Base-by-base conservation (phyloP, 192 early-diverging fungal species). In the Mortierella antarctica region DNA sequence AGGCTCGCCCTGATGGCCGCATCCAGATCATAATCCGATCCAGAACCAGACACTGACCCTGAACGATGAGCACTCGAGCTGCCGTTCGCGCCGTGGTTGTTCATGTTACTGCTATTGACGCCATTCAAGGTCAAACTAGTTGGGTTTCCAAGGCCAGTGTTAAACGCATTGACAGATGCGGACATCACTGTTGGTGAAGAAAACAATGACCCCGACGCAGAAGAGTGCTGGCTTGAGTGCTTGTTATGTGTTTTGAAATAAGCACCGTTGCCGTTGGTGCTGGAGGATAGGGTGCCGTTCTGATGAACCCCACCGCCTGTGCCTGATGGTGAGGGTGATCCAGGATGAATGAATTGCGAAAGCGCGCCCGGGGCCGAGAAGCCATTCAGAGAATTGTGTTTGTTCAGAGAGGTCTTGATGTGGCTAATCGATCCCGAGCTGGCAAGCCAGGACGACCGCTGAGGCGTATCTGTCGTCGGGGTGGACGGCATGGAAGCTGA, bases 231-330 rank as follows among this genome's bases (percentile, higher is more conserved):
- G 47, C 77, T 80, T 4, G 70, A 67, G 56, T 80, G 77, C 57
- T 80, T 80, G 21, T 80, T 70, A n/a, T 80, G 77, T n/a, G 77
- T 80, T 49, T 80, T 80, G 60, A 72, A 65, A 21, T 66, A 62
- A 9, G 68, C 66, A 12, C 61, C 45, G 53, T 31, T 62, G 42
- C 54, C 21, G 15, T 61, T 21, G 11, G 31, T 54, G 17, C 68
- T 58, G 42, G 71, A 72, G 21, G 70, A 69, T n/a, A 63, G 42
- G 13, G 48, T 56, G 47, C 72, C 72, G 23, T 66, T 66, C 41
- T 66, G 59, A 11, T 44, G 42, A 44, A 23, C 48, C n/a, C 21
- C 46, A 45, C 39, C 17, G 11, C 41, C 42, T 23, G 15, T 18
- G 47, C 52, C 15, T 6, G 60, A 47, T 23, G 77, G 70, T 42